Evolutionary conservation across 768 basidiomycete genomes (phyloP), one percentile per base, ranked within the genome.

Genomic region (Paxillus rubicundulus): DNA sequence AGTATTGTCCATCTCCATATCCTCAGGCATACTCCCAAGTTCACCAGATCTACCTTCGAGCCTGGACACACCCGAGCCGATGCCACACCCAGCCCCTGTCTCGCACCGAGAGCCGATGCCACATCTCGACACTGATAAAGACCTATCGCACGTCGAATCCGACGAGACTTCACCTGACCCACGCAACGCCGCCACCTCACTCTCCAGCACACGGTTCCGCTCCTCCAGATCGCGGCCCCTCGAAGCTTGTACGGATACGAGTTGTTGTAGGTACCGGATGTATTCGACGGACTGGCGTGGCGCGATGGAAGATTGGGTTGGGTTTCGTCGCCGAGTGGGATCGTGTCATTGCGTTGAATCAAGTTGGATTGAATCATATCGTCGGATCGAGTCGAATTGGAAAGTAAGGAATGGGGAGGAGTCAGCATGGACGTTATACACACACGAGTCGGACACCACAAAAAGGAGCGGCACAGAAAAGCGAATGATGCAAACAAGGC

Each of bases 201-300:
- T 40, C 44, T 71, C 69, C 48, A 71, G 32, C 41, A 56, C 65
- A 41, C 79, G 77, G 34, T 92, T 78, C 69, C 87, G 83, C 46
- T 79, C 78, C 67, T 93, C 91, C 45, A 93, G 75, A 61, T 91
- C 89, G 37, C 87, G 74, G 65, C 90, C 92, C 9, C 90, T 76
- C 39, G 79, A 80, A 4, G 88, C 87, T 61, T 92, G 91, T 0
- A 84, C 86, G 3, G 79, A 82, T 9, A 93, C 90, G 47, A 93
- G 84, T 59, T 92, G 90, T 65, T 93, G 91, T 10, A 93, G 81
- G 68, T 91, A 92, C 51, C 89, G 80, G 50, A 78, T 78, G 47
- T 78, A 78, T 47, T 78, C 77, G 49, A 78, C 77, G 40, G 77
- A 77, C 74, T 78, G 50, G 20, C 5, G 24, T 24, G 24, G 24